Percentiles rank a stretch among this genome's conserved stretches.
These are phyloP conservation scores for Ustilago tritici DNA, from an alignment of 1,284 basidiomycete genomes.

Conservation along the genomic window DNA sequence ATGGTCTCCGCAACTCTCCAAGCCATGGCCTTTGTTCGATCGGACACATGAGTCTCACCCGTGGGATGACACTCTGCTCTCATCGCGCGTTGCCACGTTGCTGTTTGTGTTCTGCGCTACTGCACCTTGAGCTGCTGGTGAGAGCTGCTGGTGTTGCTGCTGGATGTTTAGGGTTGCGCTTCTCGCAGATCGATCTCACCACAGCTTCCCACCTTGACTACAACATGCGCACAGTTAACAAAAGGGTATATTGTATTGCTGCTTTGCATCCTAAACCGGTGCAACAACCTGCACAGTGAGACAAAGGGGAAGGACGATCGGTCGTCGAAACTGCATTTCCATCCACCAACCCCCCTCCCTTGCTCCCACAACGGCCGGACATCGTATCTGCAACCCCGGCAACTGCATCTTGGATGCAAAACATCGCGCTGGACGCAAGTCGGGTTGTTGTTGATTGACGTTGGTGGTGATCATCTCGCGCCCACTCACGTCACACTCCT, in stretches of 20 bases:
- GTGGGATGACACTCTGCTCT: neutral
- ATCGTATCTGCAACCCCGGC: constrained; percentile 20
- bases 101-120: neutral
- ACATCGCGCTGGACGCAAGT: neutral
- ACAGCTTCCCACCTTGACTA: neutral
- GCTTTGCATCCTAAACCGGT: neutral
- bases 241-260: neutral
- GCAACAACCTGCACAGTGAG: neutral
- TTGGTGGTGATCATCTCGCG: no score
- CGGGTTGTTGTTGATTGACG: constrained; percentile 6
- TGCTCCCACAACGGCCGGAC: constrained; percentile 9
- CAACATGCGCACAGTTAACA: neutral
- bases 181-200: neutral
- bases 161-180: neutral
- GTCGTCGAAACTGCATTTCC: constrained; percentile 21
- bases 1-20: no score
- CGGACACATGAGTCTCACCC: no score
- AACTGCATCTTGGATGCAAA: constrained; percentile 6
- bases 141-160: no score
- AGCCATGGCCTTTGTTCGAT: no score
- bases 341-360: constrained; percentile 14
- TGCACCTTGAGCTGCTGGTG: neutral
- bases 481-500: no score
- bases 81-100: neutral
- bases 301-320: constrained; percentile 22